Evolutionary conservation across 169 alveolate genomes (phyloP).

Genomic region (Perkinsus chesapeaki): DNA sequence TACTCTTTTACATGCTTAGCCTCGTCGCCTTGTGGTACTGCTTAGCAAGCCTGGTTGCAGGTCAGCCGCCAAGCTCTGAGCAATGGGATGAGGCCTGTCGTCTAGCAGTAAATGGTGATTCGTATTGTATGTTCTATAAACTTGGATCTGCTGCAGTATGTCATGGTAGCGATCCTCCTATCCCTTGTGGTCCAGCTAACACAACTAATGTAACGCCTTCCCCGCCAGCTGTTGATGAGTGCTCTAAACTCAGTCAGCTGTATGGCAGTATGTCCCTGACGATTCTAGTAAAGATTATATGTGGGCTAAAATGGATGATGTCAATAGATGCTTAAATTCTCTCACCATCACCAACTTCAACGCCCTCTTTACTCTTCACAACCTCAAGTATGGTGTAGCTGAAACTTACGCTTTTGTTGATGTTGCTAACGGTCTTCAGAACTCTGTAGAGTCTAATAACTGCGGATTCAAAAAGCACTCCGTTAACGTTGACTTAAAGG

Average conservation of each 20-base stretch:
- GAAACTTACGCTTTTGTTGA: neutral
- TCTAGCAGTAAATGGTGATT: neutral
- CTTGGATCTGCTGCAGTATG: neutral
- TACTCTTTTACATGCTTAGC: too few relatives aligned
- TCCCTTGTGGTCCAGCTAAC: neutral
- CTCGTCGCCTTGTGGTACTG: too few relatives aligned
- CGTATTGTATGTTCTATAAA: neutral
- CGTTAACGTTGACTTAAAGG: neutral
- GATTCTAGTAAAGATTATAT: neutral
- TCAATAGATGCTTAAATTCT: neutral
- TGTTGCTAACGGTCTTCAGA: neutral
- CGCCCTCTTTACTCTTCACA: neutral
- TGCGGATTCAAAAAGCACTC: neutral
- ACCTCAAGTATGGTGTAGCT: neutral
- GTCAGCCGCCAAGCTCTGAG: neutral
- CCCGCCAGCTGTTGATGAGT: neutral
- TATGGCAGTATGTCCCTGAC: neutral
- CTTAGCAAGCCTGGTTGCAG: too few relatives aligned
- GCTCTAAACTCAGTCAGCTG: neutral
- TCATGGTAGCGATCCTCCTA: neutral
- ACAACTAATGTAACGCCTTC: neutral
- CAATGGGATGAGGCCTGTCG: neutral
- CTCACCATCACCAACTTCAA: neutral
- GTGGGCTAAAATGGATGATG: neutral
- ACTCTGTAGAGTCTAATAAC: neutral